These are phyloP conservation scores for Tylopilus subfusipes DNA, from an alignment of 768 basidiomycete genomes.

Conservation along the genomic window DNA sequence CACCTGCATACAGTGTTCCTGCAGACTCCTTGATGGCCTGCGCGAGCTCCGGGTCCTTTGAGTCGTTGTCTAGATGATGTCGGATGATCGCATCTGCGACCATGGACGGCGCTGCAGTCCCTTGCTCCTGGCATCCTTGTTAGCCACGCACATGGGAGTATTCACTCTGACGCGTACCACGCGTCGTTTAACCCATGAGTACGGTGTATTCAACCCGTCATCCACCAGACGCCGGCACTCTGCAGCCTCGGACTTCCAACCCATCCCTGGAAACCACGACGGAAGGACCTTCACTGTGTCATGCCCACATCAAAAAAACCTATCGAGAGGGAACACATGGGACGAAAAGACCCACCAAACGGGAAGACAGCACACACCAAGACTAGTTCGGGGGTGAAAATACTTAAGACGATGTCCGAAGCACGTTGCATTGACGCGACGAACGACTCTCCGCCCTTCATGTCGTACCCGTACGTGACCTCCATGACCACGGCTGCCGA, in stretches of 20 bases:
- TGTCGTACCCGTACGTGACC: conserved; percentile 18
- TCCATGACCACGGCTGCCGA: conserved; percentile 9
- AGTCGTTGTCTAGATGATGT: conserved; percentile 4
- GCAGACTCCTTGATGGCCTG: not conserved
- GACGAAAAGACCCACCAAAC: not conserved
- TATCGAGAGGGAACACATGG: too few species aligned
- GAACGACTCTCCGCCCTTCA: not conserved
- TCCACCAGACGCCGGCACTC: conserved; percentile 6
- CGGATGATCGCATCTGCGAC: conserved; percentile 12
- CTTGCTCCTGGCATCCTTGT: conserved; percentile 1
- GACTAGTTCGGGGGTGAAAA: not conserved
- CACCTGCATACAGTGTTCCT: not conserved
- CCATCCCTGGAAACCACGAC: conserved; percentile 27
- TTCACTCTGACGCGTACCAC: not conserved
- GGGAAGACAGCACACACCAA: not conserved
- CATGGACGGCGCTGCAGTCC: conserved; percentile 9
- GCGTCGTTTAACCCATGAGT: conserved; percentile 7
- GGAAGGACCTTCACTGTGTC: conserved; percentile 17
- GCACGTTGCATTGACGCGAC: conserved; percentile 7
- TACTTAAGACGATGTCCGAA: not conserved
- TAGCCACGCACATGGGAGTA: not conserved
- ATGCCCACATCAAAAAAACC: not conserved
- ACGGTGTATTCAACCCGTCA: conserved; percentile 12
- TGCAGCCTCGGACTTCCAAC: conserved; percentile 15
- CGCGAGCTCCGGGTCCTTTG: not conserved